Evolutionary conservation across 164 flowering plant genomes (phyloP), one percentile per base, ranked within the genome.

Genomic region (Aristolochia californica): DNA sequence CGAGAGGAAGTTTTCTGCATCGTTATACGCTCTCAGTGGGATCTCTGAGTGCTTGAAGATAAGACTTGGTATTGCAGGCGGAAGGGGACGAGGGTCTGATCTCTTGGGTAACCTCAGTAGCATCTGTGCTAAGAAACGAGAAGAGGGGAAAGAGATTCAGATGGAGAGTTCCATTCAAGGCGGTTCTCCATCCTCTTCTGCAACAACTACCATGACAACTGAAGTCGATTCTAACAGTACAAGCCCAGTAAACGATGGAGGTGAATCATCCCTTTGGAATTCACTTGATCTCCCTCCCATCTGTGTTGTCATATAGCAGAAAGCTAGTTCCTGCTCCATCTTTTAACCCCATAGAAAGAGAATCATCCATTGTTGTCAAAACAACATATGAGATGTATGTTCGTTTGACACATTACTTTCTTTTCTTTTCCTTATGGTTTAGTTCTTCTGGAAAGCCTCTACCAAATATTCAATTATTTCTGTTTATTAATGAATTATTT

Each of bases 281-380:
- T 77, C 82, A 2, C 80, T 85, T 68, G 88, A 83, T 70, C 85
- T 83, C 18, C 80, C 77, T 13, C 81, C 87, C 10, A 80, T 83
- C 44, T 77, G 78, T 67, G 45, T 56, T 65, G 66, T 73, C 17
- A 56, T 21, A 64, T 73, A 53, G 20, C 38, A 18, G 27, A 22
- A 44, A 25, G 52, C 14, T 22, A 13, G 27, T 50, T 13, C 10
- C 15, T 21, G 7, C 2, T 0, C 24, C 7, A 18, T 48, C 51
- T n/a, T 16, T 1, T n/a, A 5, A 8, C 11, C 21, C 21, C 51
- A 48, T 17, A 16, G 51, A n/a, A n/a, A n/a, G n/a, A n/a, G n/a
- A n/a, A n/a, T n/a, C n/a, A n/a, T n/a, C n/a, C n/a, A n/a, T n/a
- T n/a, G n/a, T n/a, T n/a, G n/a, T n/a, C n/a, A n/a, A n/a, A n/a